Base-by-base conservation (phyloP, 2,329 filamentous ascomycete genomes). In the Colletotrichum orbiculare region DNA sequence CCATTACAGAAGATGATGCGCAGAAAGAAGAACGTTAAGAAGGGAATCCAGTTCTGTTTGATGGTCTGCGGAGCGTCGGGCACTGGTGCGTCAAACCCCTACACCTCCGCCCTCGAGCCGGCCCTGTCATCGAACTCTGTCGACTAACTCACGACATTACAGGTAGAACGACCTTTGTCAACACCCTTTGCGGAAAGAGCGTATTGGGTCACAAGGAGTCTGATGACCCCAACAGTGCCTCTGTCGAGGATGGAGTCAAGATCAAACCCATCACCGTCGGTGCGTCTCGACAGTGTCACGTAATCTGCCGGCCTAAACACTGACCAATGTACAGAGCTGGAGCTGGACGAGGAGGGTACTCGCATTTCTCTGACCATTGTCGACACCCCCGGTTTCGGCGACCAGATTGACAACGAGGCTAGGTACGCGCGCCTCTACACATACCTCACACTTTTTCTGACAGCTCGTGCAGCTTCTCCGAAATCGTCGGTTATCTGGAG, bases 1-100 rank as follows among this genome's bases (percentile, higher is more conserved):
- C 38, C 35, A 35, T 54, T 74, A 68, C 80, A 93, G 89, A 93
- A 96, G 82, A 96, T 97, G 92, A 94, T 97, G 80, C 94, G 96
- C 84, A 91, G 93, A 83, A 99, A 99, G 95, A 99, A 99, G 92
- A 98, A 99, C 88, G 95, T 99, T 85, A 97, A 97, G 92, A 97
- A 97, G 89, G 96, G 96, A 78, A 98, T 99, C 78, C 96, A 99
- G 87, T 99, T 99, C 86, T 98, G 94, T 82, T 83, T 99, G 88
- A 99, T 99, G 96, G 96, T 99, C 76, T 98, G 96, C 79, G 96
- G 96, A 85, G 96, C 96, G 78, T 98, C 95, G 74, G 96, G 96
- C 81, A 98, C 96, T 82, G 96, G 94, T 97, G 89, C 76, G 87
- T 83, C 64, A 66, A 64, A 60, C 69, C 60, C 62, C 67, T 66